Evolutionary conservation across 148 eudicot genomes (phyloP), one percentile per base, ranked within the genome.

Genomic region (Vaccinium vitisidaea): DNA sequence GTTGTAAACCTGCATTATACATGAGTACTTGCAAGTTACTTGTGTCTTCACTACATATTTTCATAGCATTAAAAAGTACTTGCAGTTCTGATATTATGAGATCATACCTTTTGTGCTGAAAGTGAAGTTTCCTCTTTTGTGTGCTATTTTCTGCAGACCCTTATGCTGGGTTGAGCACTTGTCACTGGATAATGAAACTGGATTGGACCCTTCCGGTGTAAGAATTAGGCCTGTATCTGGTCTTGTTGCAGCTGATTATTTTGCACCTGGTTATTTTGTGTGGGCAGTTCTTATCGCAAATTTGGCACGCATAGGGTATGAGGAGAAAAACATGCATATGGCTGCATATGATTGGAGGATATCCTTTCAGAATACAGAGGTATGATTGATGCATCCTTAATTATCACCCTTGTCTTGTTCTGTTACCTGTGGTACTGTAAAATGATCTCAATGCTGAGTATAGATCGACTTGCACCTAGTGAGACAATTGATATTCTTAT

Each of bases 341-440:
- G 99, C 99, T 87, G 92, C 99, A 75, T 97, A 97, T 86, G 99
- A 97, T 84, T 97, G 99, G 99, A 94, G 99, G 86, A 84, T 95
- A 53, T 91, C 99, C 71, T 97, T 95, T 90, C 99, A 97, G 84
- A 94, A 94, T 73, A 97, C 98, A 1, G 98, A 97, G 96, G 99
- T 97, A 84, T n/a, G 82, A 67, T 30, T 36, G 25, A 6, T 7
- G 74, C 32, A 80, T 70, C 1, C 52, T 36, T 32, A n/a, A 43
- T 59, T 76, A 12, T 63, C 19, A 48, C 54, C 48, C 61, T 7
- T 15, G 25, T 75, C 11, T 25, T 50, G 9, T 83, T 82, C 74
- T 85, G 15, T 16, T 52, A 49, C 75, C 50, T 63, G 23, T 59
- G 48, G 30, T 10, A 10, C 25, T 70, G 58, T 16, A 70, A 14